Base-by-base conservation (phyloP, 1,284 basidiomycete genomes). In the Flammula alnicola region DNA sequence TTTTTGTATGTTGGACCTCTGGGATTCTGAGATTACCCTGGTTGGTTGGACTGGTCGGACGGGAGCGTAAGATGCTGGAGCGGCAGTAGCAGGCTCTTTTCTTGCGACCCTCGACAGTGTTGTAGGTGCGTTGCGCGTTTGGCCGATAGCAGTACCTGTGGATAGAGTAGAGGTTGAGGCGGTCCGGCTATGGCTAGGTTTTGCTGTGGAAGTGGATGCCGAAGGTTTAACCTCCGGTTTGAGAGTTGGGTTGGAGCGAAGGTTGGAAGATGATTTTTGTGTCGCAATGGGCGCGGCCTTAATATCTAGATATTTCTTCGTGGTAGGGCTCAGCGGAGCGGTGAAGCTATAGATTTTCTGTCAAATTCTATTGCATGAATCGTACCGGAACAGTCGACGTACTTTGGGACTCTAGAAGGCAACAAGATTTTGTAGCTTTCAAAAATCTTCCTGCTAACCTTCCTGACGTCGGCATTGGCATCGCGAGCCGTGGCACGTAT, bases 281-380 rank as follows among this genome's bases (percentile, higher is more conserved):
- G 45, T 47, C 32, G 56, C 39, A 37, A 47, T 29, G 12, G 60
- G 41, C 1, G 63, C 54, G 5, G 60, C 19, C 51, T 77, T 77
- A 43, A 93, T 75, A 53, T 88, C 83, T 3, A 93, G 80, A 64
- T 92, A 92, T 66, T 90, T 91, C 59, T 79, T 85, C 47, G 83
- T 83, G 1, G 81, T 86, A 3, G 91, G 91, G 2, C 87, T 86
- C 16, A 93, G 75, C 4, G 89, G 89, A 3, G 75, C 75, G 11
- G 80, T 77, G 60, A 93, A 92, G 39, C 91, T 93, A 19, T 5
- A 22, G n/a, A n/a, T 1, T 17, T 14, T 7, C 8, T 38, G n/a
- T 42, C 25, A 9, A 27, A 6, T 42, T 9, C 29, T 22, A 22
- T 32, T 8, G 8, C 4, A 25, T 14, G n/a, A 4, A 30, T 12